Evolutionary conservation across 2,329 filamentous ascomycete genomes (phyloP).

Genomic region (Coniochaeta prunicola): DNA sequence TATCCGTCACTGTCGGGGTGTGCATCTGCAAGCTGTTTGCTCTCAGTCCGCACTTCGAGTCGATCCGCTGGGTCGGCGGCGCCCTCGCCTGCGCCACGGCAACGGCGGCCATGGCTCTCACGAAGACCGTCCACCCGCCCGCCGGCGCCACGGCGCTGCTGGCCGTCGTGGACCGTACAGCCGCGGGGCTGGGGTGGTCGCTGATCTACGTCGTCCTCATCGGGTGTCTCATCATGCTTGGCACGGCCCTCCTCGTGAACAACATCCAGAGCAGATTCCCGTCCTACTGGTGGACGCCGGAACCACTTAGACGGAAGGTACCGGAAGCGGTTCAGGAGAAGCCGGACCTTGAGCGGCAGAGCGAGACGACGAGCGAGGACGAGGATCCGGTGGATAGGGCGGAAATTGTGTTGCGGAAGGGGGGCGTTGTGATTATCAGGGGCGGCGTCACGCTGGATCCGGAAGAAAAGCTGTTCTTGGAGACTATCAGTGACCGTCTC

Average conservation of each 20-base stretch:
- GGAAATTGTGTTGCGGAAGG: constrained; percentile 6
- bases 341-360: neutral
- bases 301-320: constrained; percentile 18
- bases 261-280: constrained; percentile 63
- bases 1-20: constrained; percentile 55
- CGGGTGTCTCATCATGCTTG: constrained; percentile 53
- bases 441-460: constrained; percentile 10
- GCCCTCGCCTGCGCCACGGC: constrained; percentile 58
- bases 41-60: constrained; percentile 35
- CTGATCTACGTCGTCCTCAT: constrained; percentile 57
- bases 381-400: constrained; percentile 2
- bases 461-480: constrained; percentile 12
- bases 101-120: constrained; percentile 59
- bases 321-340: constrained; percentile 7
- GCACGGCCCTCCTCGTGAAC: constrained; percentile 56
- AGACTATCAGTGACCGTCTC: constrained; percentile 12
- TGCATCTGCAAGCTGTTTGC: constrained; percentile 58
- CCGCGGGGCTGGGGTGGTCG: constrained; percentile 58
- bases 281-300: constrained; percentile 61
- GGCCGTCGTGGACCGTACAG: constrained; percentile 50
- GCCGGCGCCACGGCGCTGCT: constrained; percentile 68
- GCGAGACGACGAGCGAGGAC: neutral
- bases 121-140: constrained; percentile 66
- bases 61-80: constrained; percentile 56
- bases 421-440: constrained; percentile 8